phyloP scores from a whole-genome alignment of 257 asterid genomes.

The Solanum dulcamara region DNA sequence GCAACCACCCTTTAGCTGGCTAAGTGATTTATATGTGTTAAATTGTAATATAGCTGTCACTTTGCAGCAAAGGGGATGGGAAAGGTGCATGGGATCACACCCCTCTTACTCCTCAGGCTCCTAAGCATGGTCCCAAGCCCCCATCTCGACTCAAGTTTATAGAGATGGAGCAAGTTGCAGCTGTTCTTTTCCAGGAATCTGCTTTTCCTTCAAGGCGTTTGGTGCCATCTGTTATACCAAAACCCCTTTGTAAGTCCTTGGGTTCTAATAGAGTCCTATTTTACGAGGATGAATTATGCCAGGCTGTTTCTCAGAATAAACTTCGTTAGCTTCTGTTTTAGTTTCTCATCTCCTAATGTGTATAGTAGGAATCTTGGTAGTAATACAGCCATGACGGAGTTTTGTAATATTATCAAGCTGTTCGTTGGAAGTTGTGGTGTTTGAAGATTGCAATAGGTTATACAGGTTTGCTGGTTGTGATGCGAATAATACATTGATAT shows the following conservation, averaged over 20 bases:
- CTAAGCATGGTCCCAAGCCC: conserved; percentile 81
- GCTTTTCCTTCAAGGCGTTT: conserved; percentile 45
- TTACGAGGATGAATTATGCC: conserved; percentile 91
- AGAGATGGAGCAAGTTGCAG: conserved; percentile 82
- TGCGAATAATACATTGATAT: conserved; percentile 5
- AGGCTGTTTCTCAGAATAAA: conserved; percentile 94
- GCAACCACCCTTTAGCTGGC: background rate
- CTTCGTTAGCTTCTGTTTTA: conserved; percentile 39
- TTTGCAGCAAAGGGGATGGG: conserved; percentile 54
- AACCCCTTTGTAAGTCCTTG: conserved; percentile 64
- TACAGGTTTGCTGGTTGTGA: conserved; percentile 6
- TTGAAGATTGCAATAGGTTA: conserved; percentile 1
- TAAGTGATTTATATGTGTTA: background rate
- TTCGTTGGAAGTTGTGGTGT: conserved; percentile 4
- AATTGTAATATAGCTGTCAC: background rate
- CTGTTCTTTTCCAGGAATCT: conserved; percentile 76
- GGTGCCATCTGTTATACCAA: conserved; percentile 61
- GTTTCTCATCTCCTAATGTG: background rate
- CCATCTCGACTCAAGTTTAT: conserved; percentile 64
- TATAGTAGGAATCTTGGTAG: background rate
- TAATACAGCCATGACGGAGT: conserved; percentile 5
- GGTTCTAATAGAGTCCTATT: conserved; percentile 78
- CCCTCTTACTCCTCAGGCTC: conserved; percentile 91
- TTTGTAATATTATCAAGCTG: conserved; percentile 22
- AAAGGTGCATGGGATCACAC: conserved; percentile 28